phyloP scores from a whole-genome alignment of 225 moss, liverwort and hornwort genomes.

The Sphagnum contortum region DNA sequence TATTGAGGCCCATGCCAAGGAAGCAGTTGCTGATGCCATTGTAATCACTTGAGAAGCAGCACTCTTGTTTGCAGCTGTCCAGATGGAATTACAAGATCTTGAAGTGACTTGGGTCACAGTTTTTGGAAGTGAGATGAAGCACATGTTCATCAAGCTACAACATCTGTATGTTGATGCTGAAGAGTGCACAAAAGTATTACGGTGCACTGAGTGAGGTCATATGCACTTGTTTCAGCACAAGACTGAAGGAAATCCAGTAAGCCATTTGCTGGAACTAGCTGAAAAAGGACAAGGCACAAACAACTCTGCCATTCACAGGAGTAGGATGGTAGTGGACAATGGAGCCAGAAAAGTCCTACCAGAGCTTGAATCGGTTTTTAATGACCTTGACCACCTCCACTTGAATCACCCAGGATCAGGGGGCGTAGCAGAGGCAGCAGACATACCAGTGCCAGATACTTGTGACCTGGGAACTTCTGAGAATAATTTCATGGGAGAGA shows the following conservation, averaged over 20 bases:
- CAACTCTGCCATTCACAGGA: background rate
- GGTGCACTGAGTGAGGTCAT: background rate
- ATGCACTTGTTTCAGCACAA: background rate
- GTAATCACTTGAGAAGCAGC: background rate
- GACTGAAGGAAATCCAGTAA: background rate
- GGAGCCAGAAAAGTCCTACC: background rate
- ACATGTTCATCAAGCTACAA: background rate
- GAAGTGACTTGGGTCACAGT: constrained; percentile 2
- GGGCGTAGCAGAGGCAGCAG: background rate
- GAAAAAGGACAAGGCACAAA: background rate
- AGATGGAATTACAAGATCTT: constrained; percentile 7
- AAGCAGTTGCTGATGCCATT: background rate
- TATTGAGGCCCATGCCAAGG: background rate
- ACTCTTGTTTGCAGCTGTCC: constrained; percentile 4
- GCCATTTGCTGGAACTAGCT: background rate
- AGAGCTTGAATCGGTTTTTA: background rate
- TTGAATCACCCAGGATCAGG: background rate
- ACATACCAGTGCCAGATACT: background rate
- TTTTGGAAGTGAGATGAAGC: constrained; percentile 2
- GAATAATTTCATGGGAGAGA: background rate
- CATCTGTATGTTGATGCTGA: background rate
- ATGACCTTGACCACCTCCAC: background rate
- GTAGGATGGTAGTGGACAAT: background rate
- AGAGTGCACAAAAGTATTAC: background rate
- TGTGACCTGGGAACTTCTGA: background rate